These are phyloP conservation scores for Suhomyces terraborum DNA, from an alignment of 1,139 yeast genomes.

Conservation along the genomic window DNA sequence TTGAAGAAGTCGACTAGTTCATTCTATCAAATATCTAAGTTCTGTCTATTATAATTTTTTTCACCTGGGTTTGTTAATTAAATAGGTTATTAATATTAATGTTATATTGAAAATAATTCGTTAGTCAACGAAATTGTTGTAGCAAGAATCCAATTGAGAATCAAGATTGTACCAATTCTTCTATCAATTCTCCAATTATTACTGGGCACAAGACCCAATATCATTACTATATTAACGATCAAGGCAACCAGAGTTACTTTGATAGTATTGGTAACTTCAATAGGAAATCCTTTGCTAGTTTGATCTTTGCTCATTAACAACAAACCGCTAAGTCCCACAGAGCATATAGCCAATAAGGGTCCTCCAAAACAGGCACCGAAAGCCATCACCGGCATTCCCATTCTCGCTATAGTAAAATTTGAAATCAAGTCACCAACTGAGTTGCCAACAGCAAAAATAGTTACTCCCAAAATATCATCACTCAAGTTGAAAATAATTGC, in stretches of 20 bases:
- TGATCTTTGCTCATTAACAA: conserved; percentile 37
- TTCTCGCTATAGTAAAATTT: conserved; percentile 75
- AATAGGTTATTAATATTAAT: conserved; percentile 4
- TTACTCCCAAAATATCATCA: conserved; percentile 76
- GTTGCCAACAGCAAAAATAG: conserved; percentile 90
- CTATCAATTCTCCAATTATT: conserved; percentile 69
- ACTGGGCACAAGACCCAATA: conserved; percentile 57
- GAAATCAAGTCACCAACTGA: conserved; percentile 89
- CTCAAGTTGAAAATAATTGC: conserved; percentile 64
- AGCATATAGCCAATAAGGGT: conserved; percentile 60
- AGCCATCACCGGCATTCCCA: conserved; percentile 93
- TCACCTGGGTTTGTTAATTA: conserved; percentile 3
- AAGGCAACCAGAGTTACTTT: conserved; percentile 22
- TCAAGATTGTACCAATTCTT: conserved; percentile 42
- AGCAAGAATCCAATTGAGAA: conserved; percentile 57
- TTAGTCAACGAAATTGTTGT: conserved; percentile 41
- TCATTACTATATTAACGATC: conserved; percentile 52
- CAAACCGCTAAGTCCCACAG: conserved; percentile 60
- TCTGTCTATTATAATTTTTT: conserved; percentile 1
- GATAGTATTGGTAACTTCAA: conserved; percentile 22
- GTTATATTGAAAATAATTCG: conserved; percentile 11
- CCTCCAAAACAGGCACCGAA: conserved; percentile 95
- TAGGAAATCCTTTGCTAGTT: conserved; percentile 11
- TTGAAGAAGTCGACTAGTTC: conserved; percentile 67
- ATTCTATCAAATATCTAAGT: neutral